Evolutionary conservation across 768 basidiomycete species (phyloP), one percentile per base, ranked within the genome.

Genomic region (Tubosaeta sp.): DNA sequence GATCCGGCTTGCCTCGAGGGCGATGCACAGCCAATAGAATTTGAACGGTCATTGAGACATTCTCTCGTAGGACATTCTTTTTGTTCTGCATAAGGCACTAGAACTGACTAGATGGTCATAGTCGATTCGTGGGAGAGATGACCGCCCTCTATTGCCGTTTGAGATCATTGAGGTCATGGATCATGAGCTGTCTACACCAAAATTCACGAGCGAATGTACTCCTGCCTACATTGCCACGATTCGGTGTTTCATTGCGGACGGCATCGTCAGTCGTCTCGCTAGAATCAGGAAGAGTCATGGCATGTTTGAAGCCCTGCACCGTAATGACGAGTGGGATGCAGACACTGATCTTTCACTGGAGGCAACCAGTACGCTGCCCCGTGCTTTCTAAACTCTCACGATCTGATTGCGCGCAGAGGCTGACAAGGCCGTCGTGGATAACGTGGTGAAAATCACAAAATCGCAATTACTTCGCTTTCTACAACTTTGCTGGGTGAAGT

Each of bases 1-100:
- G 97, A 99, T 68, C 97, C 97, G 1, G 95, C 93, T 43, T 93
- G 90, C 62, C 77, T 98, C 27, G 97, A 98, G 71, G 95, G 94
- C 34, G 97, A 97, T 60, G 90, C 91, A 9, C 88, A 90, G 58
- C 97, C 97, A 2, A 81, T 97, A 51, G 95, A 97, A 58, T 88
- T 93, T 55, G 78, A 83, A 43, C 80, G 97, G 46, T 86, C 90
- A 26, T 91, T 95, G 86, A 82, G 72, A 34, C 94, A 97, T 72
- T 87, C 92, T 51, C 75, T 76, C 63, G 92, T 90, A 65, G 61
- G 78, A 29, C 8, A 34, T 35, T 33, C 46, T 13, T 6, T 34
- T 53, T 31, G 6, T 7, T 39, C 35, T 4, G 38, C 8, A 34
- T 9, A 29, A 17, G 31, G 14, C 13, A 52, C 52, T 58, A 32